Conservation (phyloP, 2,329 filamentous ascomycete genomes). For the Drechslerella coelobrocha region DNA sequence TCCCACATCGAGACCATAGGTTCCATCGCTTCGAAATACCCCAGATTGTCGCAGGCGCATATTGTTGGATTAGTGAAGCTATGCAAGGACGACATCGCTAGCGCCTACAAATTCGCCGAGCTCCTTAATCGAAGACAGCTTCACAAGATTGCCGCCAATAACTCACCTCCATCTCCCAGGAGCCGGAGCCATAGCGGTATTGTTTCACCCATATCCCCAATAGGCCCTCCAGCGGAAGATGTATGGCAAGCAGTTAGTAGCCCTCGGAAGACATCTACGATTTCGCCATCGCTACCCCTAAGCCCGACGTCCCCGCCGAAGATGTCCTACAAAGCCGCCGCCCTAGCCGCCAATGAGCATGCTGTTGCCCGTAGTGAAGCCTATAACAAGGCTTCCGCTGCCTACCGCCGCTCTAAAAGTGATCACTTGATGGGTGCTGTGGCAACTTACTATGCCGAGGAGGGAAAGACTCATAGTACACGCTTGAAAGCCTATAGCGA, state of each 20-base stretch:
- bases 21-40: slow-evolving; percentile 28
- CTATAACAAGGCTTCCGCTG: slow-evolving; percentile 52
- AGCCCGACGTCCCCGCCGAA: slow-evolving; percentile 42
- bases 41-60: slow-evolving; percentile 32
- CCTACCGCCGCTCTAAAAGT: slow-evolving; percentile 53
- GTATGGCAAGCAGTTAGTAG: slow-evolving; percentile 18
- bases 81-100: slow-evolving; percentile 52
- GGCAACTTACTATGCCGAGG: slow-evolving; percentile 53
- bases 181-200: not conserved
- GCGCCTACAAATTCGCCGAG: slow-evolving; percentile 53
- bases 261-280: slow-evolving; percentile 8
- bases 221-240: slow-evolving; percentile 5
- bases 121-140: slow-evolving; percentile 49
- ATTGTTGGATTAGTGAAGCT: slow-evolving; percentile 52
- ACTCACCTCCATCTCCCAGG: not conserved
- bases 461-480: slow-evolving; percentile 50
- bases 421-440: slow-evolving; percentile 53
- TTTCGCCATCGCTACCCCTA: slow-evolving; percentile 25
- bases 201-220: slow-evolving; percentile 15
- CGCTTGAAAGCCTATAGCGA: slow-evolving; percentile 49
- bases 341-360: slow-evolving; percentile 25
- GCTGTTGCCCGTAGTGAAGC: slow-evolving; percentile 51
- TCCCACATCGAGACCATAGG: slow-evolving; percentile 49
- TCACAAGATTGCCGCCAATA: slow-evolving; percentile 28
- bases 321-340: slow-evolving; percentile 29